Evolutionary conservation across 140 eudicot species (phyloP), one percentile per base, ranked within the genome.

Genomic region (Erigeron philadelphicus): DNA sequence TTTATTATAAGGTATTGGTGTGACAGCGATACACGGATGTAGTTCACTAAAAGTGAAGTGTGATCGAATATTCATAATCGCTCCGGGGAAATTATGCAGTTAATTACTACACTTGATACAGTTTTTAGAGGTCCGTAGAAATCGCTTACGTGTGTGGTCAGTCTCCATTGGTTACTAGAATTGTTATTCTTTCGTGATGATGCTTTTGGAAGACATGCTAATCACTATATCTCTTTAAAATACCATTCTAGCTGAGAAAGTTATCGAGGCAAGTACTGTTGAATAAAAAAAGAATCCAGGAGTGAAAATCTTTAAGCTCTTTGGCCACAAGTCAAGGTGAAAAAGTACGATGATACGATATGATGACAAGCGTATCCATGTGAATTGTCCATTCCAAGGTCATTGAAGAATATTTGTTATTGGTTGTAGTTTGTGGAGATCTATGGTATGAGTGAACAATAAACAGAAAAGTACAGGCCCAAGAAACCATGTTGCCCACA

Each of bases 131-230:
- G 52, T 58, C 11, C 10, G n/a, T 15, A 53, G 52, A 42, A 40
- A 16, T 21, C 41, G 18, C 48, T 52, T 68, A 42, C 43, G 31
- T 64, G 18, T 64, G 40, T 64, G 17, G 69, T 18, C 12, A 18
- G 38, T 42, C 53, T 64, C 11, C 68, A 64, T 64, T 16, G 35
- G 23, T 8, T n/a, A 10, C 40, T 64, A 42, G 69, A 31, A 11
- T 12, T 25, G 35, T 23, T 35, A 12, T 60, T 9, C 16, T 60
- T 18, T 44, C 9, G 31, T 11, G 19, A 17, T 31, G 17, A 17
- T 54, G 40, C 73, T 54, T 6, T 17, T 68, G 53, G 73, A 53
- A 55, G 73, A 35, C 53, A 68, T 15, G 17, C 11, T 68, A 15
- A 52, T 56, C 8, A n/a, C 1, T 16, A 17, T 40, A 44, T 17